Base-by-base conservation (phyloP, 805 yeast genomes). In the Sugiyamaella marilandica region DNA sequence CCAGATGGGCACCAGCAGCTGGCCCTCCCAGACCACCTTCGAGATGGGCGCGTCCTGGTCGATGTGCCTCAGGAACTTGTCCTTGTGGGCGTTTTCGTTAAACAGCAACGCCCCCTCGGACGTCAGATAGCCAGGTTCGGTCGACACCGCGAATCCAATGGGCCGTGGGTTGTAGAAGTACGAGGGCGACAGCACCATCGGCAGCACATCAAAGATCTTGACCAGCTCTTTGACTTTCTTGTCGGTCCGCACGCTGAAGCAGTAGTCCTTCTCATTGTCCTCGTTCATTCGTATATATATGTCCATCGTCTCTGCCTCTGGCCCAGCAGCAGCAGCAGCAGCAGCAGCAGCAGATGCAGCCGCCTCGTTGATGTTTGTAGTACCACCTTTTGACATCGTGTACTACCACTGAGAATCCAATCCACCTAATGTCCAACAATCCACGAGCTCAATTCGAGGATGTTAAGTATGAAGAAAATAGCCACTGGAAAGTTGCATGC, bases 221-320 rank as follows among this genome's bases (percentile, higher is more conserved):
- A 76, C 64, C 58, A 91, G 76, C 31, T 79, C 81, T 18, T 74
- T 70, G 59, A 91, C 83, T 5, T 82, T 79, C 41, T 50, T 52
- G 29, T 74, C 74, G 16, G 80, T 70, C 21, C 77, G 74, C n/a
- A 90, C 80, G 59, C 81, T 83, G 73, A 92, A 88, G 62, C 96
- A 87, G 70, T 89, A 91, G 67, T 92, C 99, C 67, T 85, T 85
- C 63, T 89, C 97, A 47, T 73, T 68, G 64, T 91, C 96, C 54
- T 80, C 85, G 66, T 87, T 89, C 78, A 92, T 82, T 55, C 99
- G 85, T 58, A 94, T 69, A 71, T 82, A 90, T 37, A 70, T 57
- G 52, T 71, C 77, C 62, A 71, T 67, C 24, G 56, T 56, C 50
- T 49, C 51, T 43, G 55, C 65, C 11, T 37, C 9, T 41, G 34